Percentiles rank a stretch among this genome's conserved stretches.
These are phyloP conservation scores for Claviceps purpurea DNA, from an alignment of 2,329 filamentous ascomycete genomes.

Conservation along the genomic window DNA sequence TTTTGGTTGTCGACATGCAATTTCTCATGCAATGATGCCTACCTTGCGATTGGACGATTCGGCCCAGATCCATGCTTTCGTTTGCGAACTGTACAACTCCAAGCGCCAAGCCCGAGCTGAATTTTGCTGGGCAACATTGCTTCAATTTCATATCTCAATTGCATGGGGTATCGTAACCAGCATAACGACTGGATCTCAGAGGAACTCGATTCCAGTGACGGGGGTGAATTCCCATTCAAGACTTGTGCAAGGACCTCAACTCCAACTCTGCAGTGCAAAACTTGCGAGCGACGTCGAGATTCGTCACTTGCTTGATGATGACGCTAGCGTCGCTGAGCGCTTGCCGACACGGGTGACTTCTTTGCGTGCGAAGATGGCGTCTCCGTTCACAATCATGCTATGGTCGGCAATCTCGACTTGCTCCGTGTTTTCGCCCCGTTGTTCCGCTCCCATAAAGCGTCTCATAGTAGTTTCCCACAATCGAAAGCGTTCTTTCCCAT, in stretches of 20 bases:
- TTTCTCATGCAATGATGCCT: neutral
- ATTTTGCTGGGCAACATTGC: neutral
- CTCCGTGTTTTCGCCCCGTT: slow-evolving; percentile 19
- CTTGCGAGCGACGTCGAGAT: neutral
- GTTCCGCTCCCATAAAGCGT: slow-evolving; percentile 30
- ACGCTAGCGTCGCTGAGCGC: slow-evolving; percentile 18
- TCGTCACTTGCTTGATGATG: neutral
- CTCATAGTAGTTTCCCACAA: slow-evolving; percentile 51
- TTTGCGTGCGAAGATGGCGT: slow-evolving; percentile 37
- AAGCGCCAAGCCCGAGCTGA: neutral
- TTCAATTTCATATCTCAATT: neutral
- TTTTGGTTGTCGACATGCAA: neutral
- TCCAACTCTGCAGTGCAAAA: neutral
- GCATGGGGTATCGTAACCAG: slow-evolving; percentile 2
- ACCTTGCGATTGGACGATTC: neutral
- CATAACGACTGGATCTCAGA: neutral
- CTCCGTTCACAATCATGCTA: slow-evolving; percentile 51
- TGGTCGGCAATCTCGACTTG: slow-evolving; percentile 44
- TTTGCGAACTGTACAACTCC: neutral
- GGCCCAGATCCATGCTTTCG: neutral
- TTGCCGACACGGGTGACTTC: slow-evolving; percentile 36
- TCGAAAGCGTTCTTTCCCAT: slow-evolving; percentile 41
- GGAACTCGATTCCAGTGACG: neutral
- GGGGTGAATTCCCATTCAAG: no score
- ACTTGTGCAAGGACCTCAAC: neutral